Conservation (phyloP, 2,329 filamentous ascomycete species). For the Beauveria medogensis region DNA sequence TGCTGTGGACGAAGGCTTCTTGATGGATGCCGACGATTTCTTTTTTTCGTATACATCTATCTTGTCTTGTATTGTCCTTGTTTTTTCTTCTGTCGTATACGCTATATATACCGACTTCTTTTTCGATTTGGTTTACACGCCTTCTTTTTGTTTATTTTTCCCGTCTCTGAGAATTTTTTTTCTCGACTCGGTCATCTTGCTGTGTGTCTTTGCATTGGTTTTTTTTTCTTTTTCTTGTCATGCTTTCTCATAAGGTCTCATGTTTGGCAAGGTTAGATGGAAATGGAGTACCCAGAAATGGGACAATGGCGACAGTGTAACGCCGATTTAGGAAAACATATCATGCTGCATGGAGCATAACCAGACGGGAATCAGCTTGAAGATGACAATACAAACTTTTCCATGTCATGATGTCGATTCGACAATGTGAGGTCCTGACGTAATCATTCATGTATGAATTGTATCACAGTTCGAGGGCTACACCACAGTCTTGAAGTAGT, state of each 20-base stretch:
- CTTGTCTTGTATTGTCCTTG: not conserved
- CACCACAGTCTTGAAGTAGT: no score
- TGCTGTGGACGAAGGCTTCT: conserved; percentile 1
- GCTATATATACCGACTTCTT: no score
- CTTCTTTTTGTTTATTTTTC: no score
- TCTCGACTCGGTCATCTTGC: no score
- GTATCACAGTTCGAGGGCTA: no score
- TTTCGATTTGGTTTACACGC: no score
- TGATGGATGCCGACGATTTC: not conserved
- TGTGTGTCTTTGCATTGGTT: no score
- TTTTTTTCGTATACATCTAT: not conserved
- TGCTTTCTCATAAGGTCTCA: no score
- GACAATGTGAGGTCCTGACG: no score
- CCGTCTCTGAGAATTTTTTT: no score
- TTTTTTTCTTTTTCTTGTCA: not conserved
- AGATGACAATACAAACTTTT: not conserved
- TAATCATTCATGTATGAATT: no score
- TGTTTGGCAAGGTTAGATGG: not conserved
- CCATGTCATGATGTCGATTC: not conserved
- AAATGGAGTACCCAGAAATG: not conserved
- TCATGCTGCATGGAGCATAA: not conserved
- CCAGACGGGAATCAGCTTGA: not conserved
- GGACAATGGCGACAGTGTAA: not conserved
- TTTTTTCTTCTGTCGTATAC: not conserved
- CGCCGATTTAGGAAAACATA: not conserved